These are phyloP conservation scores for Artemisia tridentata DNA, from an alignment of 129 eudicot genomes.

Conservation along the genomic window DNA sequence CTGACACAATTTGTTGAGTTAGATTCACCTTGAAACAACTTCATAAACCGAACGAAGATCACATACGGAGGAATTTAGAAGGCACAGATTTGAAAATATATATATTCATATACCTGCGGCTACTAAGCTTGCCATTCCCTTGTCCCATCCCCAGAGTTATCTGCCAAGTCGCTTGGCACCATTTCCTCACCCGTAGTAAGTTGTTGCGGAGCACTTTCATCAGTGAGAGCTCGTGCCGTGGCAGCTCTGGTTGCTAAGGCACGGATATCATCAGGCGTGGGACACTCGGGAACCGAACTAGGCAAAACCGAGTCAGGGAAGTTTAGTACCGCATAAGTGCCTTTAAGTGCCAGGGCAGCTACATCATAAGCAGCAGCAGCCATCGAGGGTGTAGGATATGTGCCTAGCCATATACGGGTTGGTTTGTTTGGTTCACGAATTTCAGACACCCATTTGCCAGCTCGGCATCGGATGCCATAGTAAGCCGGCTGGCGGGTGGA, in stretches of 20 bases:
- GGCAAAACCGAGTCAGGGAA: conserved; percentile 42
- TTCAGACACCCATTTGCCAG: conserved; percentile 29
- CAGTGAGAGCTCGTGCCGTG: not conserved
- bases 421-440: conserved; percentile 27
- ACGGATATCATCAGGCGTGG: conserved; percentile 49
- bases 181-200: no score
- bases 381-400: conserved; percentile 64
- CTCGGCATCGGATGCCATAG: conserved; percentile 53
- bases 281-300: conserved; percentile 36
- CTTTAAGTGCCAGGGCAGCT: conserved; percentile 55
- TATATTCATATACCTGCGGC: not conserved
- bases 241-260: conserved; percentile 31
- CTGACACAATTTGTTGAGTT: no score
- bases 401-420: conserved; percentile 71
- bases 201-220: not conserved
- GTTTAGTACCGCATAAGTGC: conserved; percentile 29
- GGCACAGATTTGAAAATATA: no score
- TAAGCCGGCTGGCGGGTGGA: conserved; percentile 23
- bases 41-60: no score
- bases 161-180: no score
- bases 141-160: not conserved
- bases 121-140: not conserved
- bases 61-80: no score
- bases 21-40: no score
- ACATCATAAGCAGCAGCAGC: conserved; percentile 75